Evolutionary conservation across 768 basidiomycete species (phyloP), one percentile per base, ranked within the genome.

Genomic region (Suillus luteus): DNA sequence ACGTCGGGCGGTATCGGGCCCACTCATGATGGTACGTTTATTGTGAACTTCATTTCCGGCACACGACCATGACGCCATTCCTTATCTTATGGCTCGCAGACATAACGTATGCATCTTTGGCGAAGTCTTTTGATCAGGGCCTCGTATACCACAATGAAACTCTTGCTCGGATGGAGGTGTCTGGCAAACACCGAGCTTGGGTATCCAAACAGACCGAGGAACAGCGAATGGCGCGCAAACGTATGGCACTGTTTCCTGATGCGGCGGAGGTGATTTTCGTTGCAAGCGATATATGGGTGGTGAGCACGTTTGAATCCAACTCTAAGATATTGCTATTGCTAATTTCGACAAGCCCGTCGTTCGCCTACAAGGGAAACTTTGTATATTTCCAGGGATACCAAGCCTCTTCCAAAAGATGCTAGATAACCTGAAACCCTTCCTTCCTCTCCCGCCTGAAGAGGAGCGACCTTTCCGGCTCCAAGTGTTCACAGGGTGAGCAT

Each of bases 1-100:
- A 96, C 93, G 0, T 89, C 87, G 14, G 95, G 96, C 1, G 95
- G 96, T 0, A 94, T 97, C 61, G 94, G 94, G 0, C 92, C 93
- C 3, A 96, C 93, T 14, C 93, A 95, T 70, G 93, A 93, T 71
- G 92, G 92, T 91, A 66, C 62, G 83, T 55, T 15, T 37, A 24
- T 61, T 40, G 9, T 52, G 15, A 49, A n/a, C 33, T n/a, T 58
- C 31, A 51, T 44, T 51, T 35, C 27, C 58, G 10, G 7, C 40
- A 0, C 49, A 49, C 8, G 54, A 35, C 22, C 52, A 31, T 65
- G 22, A 22, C 33, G 59, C 62, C 40, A 58, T 19, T 58, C 38
- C 1, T n/a, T 59, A 64, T 33, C 27, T 61, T 57, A 3, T n/a
- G 35, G 2, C 38, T 11, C 41, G 51, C 71, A 90, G 93, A 95